Base-by-base conservation (phyloP, 768 basidiomycete genomes). In the Botryobasidium botryosum region DNA sequence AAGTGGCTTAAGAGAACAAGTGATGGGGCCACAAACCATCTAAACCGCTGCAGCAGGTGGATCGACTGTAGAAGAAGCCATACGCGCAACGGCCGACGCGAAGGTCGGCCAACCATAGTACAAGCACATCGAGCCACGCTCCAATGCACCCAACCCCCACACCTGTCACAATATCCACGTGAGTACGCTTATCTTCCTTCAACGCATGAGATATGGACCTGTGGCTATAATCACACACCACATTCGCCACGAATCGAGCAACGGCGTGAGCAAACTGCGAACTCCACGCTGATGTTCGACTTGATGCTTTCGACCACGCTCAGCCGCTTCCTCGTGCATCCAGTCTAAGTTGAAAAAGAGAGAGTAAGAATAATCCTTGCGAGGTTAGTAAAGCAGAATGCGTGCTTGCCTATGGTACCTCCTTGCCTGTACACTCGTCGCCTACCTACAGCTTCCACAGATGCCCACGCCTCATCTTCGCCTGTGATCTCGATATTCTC, bases 81-180 rank as follows among this genome's bases (percentile, higher is more conserved):
- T 74, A 73, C 7, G 69, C 59, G 55, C 79, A 82, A 25, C 70
- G 67, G 6, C 79, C 79, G 57, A 77, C 75, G 2, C 77, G 69
- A 31, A 82, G 57, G 53, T 81, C 79, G 21, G 71, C 72, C 44
- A 82, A 59, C 79, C 79, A 82, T 61, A 73, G 74, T 6, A 81
- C 79, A 31, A 81, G 61, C 5, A 82, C 71, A 60, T 82, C 79
- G 46, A 82, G 53, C 72, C 73, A 79, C 3, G 75, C 79, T 21
- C 79, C 79, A 18, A 71, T 68, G 7, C 77, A 60, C 3, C 79
- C 79, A 35, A 80, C 71, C 1, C 76, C 77, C 17, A 77, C 53
- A 7, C 78, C 79, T 17, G 77, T 78, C 40, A 69, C 50, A 49
- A 78, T 67, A 8, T 24, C 32, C 32, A 12, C 17, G 13, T 12